Conservation (phyloP, 768 basidiomycete species). For the Nevesoporus exiguus region DNA sequence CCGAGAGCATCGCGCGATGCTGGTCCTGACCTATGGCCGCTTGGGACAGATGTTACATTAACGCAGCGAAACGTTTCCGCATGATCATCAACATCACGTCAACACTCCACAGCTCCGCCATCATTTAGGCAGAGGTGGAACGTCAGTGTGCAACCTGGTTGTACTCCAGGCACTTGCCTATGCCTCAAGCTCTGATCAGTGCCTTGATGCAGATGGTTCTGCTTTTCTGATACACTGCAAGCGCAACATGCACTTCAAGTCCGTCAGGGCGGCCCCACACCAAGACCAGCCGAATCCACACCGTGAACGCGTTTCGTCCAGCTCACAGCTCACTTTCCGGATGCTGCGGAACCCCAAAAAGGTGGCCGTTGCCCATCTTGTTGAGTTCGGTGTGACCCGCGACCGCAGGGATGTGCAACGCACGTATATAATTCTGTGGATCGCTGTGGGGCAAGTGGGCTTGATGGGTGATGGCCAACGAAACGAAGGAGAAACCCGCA, state of each 20-base stretch:
- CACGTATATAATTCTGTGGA: too few relatives aligned
- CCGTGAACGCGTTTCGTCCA: too few relatives aligned
- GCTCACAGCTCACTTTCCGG: too few relatives aligned
- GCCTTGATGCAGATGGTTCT: background rate
- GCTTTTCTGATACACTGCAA: too few relatives aligned
- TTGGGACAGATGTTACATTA: background rate
- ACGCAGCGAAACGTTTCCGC: too few relatives aligned
- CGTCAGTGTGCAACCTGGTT: background rate
- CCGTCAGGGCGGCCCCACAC: background rate
- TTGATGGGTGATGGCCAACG: background rate
- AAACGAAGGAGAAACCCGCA: too few relatives aligned
- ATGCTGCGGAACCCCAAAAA: too few relatives aligned
- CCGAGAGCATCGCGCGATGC: background rate
- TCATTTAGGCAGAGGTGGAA: background rate
- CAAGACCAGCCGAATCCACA: background rate
- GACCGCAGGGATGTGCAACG: background rate
- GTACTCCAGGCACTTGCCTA: background rate
- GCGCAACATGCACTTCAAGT: background rate
- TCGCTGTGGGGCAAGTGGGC: background rate
- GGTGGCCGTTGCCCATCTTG: too few relatives aligned
- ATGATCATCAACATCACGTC: background rate
- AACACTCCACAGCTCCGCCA: background rate
- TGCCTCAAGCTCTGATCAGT: background rate
- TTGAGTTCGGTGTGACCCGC: background rate
- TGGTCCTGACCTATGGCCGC: background rate